Evolutionary conservation across 805 yeast species (phyloP), one percentile per base, ranked within the genome.

Genomic region (Lipomyces sp.): DNA sequence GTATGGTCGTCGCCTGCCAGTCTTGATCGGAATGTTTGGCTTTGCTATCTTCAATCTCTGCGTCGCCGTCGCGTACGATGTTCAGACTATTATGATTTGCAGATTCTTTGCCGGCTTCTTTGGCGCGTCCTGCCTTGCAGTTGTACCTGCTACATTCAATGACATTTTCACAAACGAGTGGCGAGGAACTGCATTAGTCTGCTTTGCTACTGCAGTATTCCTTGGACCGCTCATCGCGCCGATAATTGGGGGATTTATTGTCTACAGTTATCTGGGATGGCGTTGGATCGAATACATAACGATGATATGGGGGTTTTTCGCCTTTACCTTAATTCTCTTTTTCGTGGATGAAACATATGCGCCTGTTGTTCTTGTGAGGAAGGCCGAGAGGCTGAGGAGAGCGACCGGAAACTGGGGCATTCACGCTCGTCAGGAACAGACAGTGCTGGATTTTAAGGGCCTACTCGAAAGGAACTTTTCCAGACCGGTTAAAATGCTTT

Each of bases 101-200:
- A 84, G 97, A 70, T 91, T 90, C 74, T 87, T 92, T 75, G 87
- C 88, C 34, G 96, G 97, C 65, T 83, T 87, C 73, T 78, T 89
- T 65, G 97, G 96, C 70, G 92, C 95, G 30, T 92, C 95, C 53
- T 92, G 96, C 0, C 77, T 92, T 73, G 95, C 90, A 35, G 91
- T 90, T 53, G 92, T 87, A 7, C 96, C 97, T 34, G 97, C 97
- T 59, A 84, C 89, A 0, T 88, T 91, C 81, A 90, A 96, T 6
- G 97, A 92, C 77, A 82, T 91, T 82, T 92, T 86, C 75, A 84
- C 84, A 70, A 86, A 86, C 64, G 76, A 76, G 50, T 75, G 81
- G 30, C 85, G 97, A 78, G 97, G 97, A 72, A 84, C 82, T 60
- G 96, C 96, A 37, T 81, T 91, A 72, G 81, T 87, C 8, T 69